Evolutionary conservation across 2,329 filamentous ascomycete genomes (phyloP).

Genomic region (Talaromyces sp.): DNA sequence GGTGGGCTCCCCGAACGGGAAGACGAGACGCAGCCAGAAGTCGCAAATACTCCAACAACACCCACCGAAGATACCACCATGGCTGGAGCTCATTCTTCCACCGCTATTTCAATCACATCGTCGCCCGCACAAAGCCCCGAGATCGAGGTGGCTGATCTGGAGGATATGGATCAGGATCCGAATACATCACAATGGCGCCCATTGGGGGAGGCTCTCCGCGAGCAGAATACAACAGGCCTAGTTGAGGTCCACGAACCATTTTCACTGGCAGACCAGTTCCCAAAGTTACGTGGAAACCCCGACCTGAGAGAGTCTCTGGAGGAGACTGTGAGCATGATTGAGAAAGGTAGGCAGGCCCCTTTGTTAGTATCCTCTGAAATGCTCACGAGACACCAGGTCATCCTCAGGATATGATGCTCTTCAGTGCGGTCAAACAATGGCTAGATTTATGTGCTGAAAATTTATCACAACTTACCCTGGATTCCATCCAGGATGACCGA

Average conservation of each 20-base stretch:
- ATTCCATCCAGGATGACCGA: slow-evolving; percentile 33
- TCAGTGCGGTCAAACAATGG: slow-evolving; percentile 39
- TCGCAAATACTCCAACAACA: slow-evolving; percentile 11
- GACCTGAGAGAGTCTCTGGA: slow-evolving; percentile 30
- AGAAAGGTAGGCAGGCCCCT: slow-evolving; percentile 29
- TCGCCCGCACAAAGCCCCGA: slow-evolving; percentile 42
- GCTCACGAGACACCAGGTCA: slow-evolving; percentile 16
- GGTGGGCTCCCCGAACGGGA: slow-evolving; percentile 13
- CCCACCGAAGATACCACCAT: slow-evolving; percentile 14
- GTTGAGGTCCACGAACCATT: slow-evolving; percentile 31
- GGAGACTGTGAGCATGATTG: slow-evolving; percentile 28
- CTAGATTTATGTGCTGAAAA: slow-evolving; percentile 33
- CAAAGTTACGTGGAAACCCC: slow-evolving; percentile 24
- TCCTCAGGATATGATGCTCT: slow-evolving; percentile 25
- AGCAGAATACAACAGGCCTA: slow-evolving; percentile 24
- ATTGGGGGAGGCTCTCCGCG: slow-evolving; percentile 30
- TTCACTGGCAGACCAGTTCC: slow-evolving; percentile 34
- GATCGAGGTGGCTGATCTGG: slow-evolving; percentile 47
- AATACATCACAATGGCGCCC: slow-evolving; percentile 41
- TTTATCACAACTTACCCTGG: slow-evolving; percentile 29
- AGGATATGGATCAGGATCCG: slow-evolving; percentile 47
- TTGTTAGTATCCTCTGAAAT: not conserved
- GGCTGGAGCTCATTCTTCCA: slow-evolving; percentile 18
- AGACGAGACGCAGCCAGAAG: slow-evolving; percentile 10
- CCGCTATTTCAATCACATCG: slow-evolving; percentile 38